phyloP scores from a whole-genome alignment of 306 rosid genomes.

The Trifolium dubium region DNA sequence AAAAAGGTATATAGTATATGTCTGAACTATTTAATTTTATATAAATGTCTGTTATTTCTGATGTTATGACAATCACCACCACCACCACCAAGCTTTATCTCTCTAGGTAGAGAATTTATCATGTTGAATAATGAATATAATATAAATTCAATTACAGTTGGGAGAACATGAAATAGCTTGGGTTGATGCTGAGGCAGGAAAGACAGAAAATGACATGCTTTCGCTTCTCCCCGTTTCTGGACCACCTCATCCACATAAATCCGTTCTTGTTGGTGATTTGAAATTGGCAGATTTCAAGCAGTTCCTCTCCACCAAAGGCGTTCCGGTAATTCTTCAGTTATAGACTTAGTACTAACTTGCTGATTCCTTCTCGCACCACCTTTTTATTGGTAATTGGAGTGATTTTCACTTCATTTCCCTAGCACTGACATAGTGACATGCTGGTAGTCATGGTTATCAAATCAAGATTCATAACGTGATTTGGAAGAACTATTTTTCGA shows the following conservation, averaged over 20 bases:
- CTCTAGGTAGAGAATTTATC: not conserved
- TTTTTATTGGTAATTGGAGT: not conserved
- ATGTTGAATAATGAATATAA: conserved; percentile 37
- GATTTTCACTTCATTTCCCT: conserved; percentile 24
- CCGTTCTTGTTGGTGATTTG: conserved; percentile 90
- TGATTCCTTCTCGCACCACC: not conserved
- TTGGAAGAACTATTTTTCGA: not conserved
- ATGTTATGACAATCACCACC: not conserved
- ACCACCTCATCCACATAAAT: conserved; percentile 72
- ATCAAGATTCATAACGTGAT: not conserved
- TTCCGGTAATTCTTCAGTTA: conserved; percentile 65
- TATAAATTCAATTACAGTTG: conserved; percentile 56
- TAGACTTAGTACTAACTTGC: conserved; percentile 8
- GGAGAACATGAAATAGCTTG: conserved; percentile 95
- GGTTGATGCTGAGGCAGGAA: conserved; percentile 86
- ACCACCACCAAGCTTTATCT: not conserved
- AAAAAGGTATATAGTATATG: conserved; percentile 66
- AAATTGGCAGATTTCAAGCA: conserved; percentile 95
- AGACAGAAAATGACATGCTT: conserved; percentile 65
- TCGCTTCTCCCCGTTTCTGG: conserved; percentile 75
- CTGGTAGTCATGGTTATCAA: not conserved
- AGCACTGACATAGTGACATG: not conserved
- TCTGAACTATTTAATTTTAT: conserved; percentile 10
- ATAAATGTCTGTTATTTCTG: conserved; percentile 13
- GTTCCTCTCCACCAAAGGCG: conserved; percentile 85